A percentile compares a stretch with the other conserved stretches of the same genome.
phyloP scores from a whole-genome alignment of 345 rosid genomes.

The Pugionium cornutum region DNA sequence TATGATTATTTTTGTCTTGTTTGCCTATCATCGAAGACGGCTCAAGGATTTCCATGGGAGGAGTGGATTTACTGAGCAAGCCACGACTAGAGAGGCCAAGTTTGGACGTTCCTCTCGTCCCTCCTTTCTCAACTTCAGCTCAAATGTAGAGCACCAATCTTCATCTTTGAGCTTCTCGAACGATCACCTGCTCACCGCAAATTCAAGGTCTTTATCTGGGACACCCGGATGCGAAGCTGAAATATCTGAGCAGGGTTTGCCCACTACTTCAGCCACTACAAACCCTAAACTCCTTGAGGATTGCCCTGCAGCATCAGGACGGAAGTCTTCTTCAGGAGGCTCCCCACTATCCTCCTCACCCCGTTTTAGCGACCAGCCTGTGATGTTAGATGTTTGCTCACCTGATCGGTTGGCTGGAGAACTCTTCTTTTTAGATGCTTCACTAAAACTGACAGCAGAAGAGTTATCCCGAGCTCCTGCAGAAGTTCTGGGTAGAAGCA shows the following conservation, averaged over 20 bases:
- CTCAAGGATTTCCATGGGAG: slow-evolving; percentile 63
- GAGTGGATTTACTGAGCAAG: slow-evolving; percentile 49
- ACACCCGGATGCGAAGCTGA: slow-evolving; percentile 55
- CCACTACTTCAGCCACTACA: slow-evolving; percentile 43
- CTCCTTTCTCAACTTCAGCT: slow-evolving; percentile 65
- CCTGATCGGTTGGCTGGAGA: slow-evolving; percentile 97
- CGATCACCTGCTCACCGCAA: slow-evolving; percentile 80
- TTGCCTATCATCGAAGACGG: slow-evolving; percentile 69
- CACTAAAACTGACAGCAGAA: slow-evolving; percentile 78
- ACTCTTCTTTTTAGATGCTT: slow-evolving; percentile 72
- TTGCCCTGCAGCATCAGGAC: slow-evolving; percentile 61
- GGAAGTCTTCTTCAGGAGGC: slow-evolving; percentile 68
- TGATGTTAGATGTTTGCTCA: slow-evolving; percentile 76
- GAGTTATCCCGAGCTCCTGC: slow-evolving; percentile 98
- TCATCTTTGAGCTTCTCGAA: slow-evolving; percentile 83
- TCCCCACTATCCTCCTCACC: slow-evolving; percentile 83
- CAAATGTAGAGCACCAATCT: slow-evolving; percentile 56
- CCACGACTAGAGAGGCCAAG: slow-evolving; percentile 56
- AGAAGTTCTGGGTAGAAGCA: slow-evolving; percentile 97
- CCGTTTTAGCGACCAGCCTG: slow-evolving; percentile 69
- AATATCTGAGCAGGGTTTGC: slow-evolving; percentile 55
- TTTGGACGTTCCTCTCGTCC: slow-evolving; percentile 58
- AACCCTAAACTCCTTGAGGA: slow-evolving; percentile 62
- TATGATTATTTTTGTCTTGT: slow-evolving; percentile 65
- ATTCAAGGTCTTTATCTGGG: slow-evolving; percentile 79